Percentiles rank a stretch among this genome's conserved stretches.
These are phyloP conservation scores for Annona cherimola DNA, from an alignment of 164 flowering plant species.

Conservation along the genomic window DNA sequence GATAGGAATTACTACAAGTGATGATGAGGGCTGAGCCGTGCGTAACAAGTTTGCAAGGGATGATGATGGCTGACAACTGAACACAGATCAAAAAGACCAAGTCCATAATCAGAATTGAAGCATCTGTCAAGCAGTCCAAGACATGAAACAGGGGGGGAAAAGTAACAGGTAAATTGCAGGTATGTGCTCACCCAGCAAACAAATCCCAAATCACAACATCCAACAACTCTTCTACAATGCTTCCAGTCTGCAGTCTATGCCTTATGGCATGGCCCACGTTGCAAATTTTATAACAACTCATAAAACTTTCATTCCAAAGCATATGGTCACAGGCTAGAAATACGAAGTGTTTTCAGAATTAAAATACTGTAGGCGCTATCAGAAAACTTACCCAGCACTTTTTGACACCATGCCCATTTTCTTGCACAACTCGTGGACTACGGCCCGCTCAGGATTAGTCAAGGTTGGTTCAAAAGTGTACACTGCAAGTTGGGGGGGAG, in stretches of 20 bases:
- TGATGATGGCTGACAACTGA: no score
- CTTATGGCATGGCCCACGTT: background rate
- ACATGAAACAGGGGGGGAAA: background rate
- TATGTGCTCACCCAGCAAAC: background rate
- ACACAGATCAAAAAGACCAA: no score
- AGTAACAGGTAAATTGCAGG: background rate
- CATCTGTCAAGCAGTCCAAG: background rate
- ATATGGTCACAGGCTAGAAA: background rate
- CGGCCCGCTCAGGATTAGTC: conserved; percentile 63
- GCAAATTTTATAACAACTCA: background rate
- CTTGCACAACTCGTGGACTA: conserved; percentile 58
- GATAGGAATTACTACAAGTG: background rate
- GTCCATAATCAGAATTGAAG: background rate
- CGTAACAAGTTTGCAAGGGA: no score
- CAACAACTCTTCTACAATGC: background rate
- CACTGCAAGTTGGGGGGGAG: conserved; percentile 33
- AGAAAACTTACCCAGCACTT: conserved; percentile 73
- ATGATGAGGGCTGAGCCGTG: background rate
- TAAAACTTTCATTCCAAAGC: background rate
- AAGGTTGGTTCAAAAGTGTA: conserved; percentile 55
- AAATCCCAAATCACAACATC: background rate
- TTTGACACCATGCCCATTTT: conserved; percentile 83
- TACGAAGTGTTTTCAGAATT: background rate
- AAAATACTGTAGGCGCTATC: conserved; percentile 1
- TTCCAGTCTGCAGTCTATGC: background rate